Evolutionary conservation across 805 yeast species (phyloP).

Genomic region (Teunomyces gatunensis): DNA sequence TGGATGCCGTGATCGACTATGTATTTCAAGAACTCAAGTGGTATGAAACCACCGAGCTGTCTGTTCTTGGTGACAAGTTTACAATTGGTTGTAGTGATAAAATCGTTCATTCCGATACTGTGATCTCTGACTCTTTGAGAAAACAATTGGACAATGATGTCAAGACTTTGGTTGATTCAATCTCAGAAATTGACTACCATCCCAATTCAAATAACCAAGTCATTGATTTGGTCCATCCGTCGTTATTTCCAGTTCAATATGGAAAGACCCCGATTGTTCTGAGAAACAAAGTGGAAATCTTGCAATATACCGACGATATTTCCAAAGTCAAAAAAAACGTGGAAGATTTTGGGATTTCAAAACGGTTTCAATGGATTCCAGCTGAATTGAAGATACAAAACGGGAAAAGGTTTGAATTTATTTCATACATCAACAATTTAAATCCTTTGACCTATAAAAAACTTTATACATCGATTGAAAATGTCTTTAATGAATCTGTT

Average conservation of each 20-base stretch:
- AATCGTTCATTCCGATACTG: too few species aligned
- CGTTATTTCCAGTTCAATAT: slow-evolving; percentile 17
- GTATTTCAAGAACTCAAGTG: too few species aligned
- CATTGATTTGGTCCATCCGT: slow-evolving; percentile 20
- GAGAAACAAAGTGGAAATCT: background rate
- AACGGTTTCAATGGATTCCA: slow-evolving; percentile 16
- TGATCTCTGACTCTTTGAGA: too few species aligned
- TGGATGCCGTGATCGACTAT: too few species aligned
- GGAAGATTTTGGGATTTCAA: slow-evolving; percentile 7
- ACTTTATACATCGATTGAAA: slow-evolving; percentile 29
- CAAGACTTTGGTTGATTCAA: too few species aligned
- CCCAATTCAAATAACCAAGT: slow-evolving; percentile 13
- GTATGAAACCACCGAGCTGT: too few species aligned
- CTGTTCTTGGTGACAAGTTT: too few species aligned
- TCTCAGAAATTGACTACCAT: slow-evolving; percentile 13
- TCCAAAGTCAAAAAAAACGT: background rate
- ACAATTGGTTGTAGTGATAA: too few species aligned
- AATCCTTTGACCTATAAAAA: slow-evolving; percentile 27
- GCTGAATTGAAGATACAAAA: slow-evolving; percentile 7
- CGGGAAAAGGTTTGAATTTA: slow-evolving; percentile 15
- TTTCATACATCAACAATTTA: slow-evolving; percentile 41
- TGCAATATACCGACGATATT: too few species aligned
- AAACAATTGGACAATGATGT: too few species aligned
- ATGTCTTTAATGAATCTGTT: slow-evolving; percentile 24
- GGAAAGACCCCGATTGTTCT: slow-evolving; percentile 9